Conservation (phyloP, 2,329 filamentous ascomycete species). For the Fusarium subtropicale region DNA sequence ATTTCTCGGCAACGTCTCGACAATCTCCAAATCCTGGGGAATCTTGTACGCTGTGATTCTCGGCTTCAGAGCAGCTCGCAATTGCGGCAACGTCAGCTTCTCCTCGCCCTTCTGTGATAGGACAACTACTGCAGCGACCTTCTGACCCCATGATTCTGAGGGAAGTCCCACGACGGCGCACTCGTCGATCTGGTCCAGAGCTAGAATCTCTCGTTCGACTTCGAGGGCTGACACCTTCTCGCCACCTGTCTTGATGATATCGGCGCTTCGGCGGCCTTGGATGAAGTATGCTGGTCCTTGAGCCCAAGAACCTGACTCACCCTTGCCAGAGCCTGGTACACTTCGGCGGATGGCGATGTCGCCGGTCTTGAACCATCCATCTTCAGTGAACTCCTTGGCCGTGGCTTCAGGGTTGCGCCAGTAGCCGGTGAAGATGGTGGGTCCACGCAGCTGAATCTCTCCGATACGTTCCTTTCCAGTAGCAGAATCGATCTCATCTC, state of each 20-base stretch:
- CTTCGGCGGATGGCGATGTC: conserved; percentile 28
- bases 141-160: conserved; percentile 92
- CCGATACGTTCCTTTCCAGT: conserved; percentile 75
- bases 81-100: conserved; percentile 73
- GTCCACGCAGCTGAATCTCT: conserved; percentile 72
- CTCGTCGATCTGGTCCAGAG: conserved; percentile 81
- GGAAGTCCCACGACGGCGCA: conserved; percentile 89
- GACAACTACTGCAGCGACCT: conserved; percentile 88
- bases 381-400: not conserved
- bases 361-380: conserved; percentile 26
- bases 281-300: conserved; percentile 86
- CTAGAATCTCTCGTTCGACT: conserved; percentile 91
- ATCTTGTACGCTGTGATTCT: conserved; percentile 90
- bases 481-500: conserved; percentile 65
- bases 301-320: conserved; percentile 64
- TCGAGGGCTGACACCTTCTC: conserved; percentile 93
- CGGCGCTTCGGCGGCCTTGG: conserved; percentile 84
- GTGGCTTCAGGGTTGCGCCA: conserved; percentile 17
- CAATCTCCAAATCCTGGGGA: conserved; percentile 84
- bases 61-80: conserved; percentile 83
- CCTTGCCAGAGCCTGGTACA: conserved; percentile 59
- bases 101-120: conserved; percentile 65
- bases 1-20: conserved; percentile 85
- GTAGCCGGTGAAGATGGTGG: conserved; percentile 8
- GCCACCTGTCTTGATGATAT: conserved; percentile 98